Conservation (phyloP, 345 rosid genomes). For the Sonneratia alba region DNA sequence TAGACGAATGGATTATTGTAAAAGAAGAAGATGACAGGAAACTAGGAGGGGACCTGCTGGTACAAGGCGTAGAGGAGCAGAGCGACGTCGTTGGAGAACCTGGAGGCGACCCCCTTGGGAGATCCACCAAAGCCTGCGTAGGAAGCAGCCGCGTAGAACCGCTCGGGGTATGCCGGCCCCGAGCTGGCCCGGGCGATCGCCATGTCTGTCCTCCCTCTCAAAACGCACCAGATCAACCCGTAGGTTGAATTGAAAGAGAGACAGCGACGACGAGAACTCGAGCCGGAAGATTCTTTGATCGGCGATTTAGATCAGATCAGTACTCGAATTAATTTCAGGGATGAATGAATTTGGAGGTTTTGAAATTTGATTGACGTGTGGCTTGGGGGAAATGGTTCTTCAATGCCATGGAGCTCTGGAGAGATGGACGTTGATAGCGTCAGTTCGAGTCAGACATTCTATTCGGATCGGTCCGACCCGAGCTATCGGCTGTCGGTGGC, state of each 20-base stretch:
- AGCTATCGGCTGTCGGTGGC: not conserved
- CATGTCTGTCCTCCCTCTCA: slow-evolving; percentile 10
- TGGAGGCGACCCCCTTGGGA: slow-evolving; percentile 46
- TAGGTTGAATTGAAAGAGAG: not conserved
- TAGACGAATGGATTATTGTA: not conserved
- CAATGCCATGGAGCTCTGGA: not conserved
- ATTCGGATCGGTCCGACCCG: not conserved
- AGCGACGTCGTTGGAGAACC: slow-evolving; percentile 71
- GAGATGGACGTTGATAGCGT: slow-evolving; percentile 1
- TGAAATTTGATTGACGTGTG: not conserved
- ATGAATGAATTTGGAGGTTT: not conserved
- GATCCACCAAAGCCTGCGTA: slow-evolving; percentile 89
- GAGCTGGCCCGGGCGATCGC: slow-evolving; percentile 53
- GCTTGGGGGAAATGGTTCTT: not conserved
- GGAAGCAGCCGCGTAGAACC: slow-evolving; percentile 86
- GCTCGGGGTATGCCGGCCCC: slow-evolving; percentile 69
- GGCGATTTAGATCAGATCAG: not conserved
- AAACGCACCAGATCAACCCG: not conserved
- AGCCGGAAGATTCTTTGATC: not conserved
- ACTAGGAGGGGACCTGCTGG: slow-evolving; percentile 54
- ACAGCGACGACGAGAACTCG: not conserved
- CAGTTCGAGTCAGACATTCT: not conserved
- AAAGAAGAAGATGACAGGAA: not conserved
- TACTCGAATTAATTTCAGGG: not conserved
- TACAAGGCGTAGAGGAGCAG: slow-evolving; percentile 77